A percentile compares a stretch with the other conserved stretches of the same genome.
These are phyloP conservation scores for Rubia peregrina DNA, from an alignment of 305 asterid genomes.

Conservation along the genomic window DNA sequence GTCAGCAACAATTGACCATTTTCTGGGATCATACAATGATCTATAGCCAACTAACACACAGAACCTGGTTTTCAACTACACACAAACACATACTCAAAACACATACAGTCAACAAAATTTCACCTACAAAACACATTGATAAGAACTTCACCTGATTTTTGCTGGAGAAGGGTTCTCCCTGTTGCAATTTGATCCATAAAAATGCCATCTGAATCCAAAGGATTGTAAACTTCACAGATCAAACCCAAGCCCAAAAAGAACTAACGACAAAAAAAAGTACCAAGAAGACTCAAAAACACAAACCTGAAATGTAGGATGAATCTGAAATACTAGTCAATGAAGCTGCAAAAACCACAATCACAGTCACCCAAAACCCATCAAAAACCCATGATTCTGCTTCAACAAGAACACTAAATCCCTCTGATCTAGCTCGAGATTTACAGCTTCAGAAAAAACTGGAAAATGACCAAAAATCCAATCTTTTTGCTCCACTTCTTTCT, in stretches of 20 bases:
- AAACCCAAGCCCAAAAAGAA: neutral
- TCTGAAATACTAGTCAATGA: neutral
- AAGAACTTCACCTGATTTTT: constrained; percentile 41
- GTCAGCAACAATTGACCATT: neutral
- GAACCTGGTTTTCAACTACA: neutral
- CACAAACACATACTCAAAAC: neutral
- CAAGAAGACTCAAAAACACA: neutral
- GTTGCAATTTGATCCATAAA: constrained; percentile 41
- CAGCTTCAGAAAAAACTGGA: neutral
- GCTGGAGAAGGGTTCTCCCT: constrained; percentile 74
- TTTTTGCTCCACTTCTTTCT: neutral
- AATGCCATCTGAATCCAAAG: constrained; percentile 35
- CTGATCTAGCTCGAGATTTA: neutral
- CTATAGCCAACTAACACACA: neutral
- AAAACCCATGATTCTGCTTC: neutral
- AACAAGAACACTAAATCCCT: neutral
- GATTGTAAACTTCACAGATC: neutral
- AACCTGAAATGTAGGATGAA: constrained; percentile 9
- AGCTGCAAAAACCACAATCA: neutral
- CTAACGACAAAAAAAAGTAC: neutral
- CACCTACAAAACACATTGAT: neutral
- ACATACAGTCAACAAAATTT: constrained; percentile 8
- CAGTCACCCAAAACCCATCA: neutral
- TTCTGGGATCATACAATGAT: neutral
- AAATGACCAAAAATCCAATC: neutral